These are phyloP conservation scores for Casuarina glauca DNA, from an alignment of 306 rosid species.

Conservation along the genomic window DNA sequence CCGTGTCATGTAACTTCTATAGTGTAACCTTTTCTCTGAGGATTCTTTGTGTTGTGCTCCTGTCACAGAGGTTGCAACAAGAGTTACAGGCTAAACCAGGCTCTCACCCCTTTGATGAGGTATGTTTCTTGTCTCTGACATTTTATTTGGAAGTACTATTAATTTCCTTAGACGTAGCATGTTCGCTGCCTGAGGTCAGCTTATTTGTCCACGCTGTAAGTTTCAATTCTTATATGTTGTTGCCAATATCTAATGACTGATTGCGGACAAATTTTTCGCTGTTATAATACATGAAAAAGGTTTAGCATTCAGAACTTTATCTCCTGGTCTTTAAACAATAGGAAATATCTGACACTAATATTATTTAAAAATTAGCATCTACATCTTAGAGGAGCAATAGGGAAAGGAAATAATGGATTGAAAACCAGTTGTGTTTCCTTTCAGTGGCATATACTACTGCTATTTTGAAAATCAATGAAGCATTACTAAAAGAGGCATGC, in stretches of 20 bases:
- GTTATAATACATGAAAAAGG: not conserved
- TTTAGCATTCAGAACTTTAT: not conserved
- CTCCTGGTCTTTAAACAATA: not conserved
- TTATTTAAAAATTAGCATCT: not conserved
- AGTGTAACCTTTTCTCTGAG: constrained; percentile 2
- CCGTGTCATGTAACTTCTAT: not conserved
- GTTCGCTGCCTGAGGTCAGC: not conserved
- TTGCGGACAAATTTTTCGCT: not conserved
- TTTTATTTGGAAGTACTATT: constrained; percentile 7
- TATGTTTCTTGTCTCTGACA: constrained; percentile 29
- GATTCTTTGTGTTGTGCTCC: constrained; percentile 13
- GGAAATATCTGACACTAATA: not conserved
- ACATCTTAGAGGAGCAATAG: not conserved
- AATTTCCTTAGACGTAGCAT: not conserved
- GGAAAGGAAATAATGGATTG: not conserved
- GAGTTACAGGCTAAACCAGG: constrained; percentile 63
- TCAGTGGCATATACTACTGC: not conserved
- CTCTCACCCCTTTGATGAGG: constrained; percentile 89
- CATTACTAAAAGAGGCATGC: not conserved
- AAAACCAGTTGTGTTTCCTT: not conserved
- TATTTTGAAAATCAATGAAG: not conserved
- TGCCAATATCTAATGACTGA: not conserved
- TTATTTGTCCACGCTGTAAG: not conserved
- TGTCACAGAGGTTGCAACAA: constrained; percentile 72
- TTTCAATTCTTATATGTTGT: not conserved